Evolutionary conservation across 148 eudicot genomes (phyloP).

Genomic region (Chenopodium album): DNA sequence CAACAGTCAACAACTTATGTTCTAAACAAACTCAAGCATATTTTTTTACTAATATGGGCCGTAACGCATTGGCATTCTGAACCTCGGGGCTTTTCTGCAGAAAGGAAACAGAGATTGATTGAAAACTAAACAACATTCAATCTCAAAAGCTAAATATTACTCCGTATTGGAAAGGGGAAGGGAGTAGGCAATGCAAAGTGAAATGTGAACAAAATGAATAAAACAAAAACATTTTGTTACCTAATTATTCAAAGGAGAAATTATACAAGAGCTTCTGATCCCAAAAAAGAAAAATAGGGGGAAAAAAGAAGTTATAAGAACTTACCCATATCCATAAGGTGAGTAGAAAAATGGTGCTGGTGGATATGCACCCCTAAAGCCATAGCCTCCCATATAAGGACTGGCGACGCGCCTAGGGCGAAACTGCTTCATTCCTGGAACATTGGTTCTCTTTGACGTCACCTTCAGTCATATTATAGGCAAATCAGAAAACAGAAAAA

Average conservation of each 20-base stretch:
- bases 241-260: no score
- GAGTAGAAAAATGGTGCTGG: slow-evolving; percentile 59
- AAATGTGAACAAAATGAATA: not conserved
- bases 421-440: slow-evolving; percentile 93
- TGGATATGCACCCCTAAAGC: slow-evolving; percentile 65
- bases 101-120: not conserved
- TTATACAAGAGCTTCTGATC: not conserved
- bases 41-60: slow-evolving; percentile 53
- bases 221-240: no score
- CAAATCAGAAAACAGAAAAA: not conserved
- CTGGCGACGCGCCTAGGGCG: slow-evolving; percentile 60
- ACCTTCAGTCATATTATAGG: slow-evolving; percentile 29
- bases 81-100: slow-evolving; percentile 71
- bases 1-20: slow-evolving; percentile 8
- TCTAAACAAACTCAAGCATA: slow-evolving; percentile 17
- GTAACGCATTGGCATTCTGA: slow-evolving; percentile 69
- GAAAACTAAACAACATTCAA: not conserved
- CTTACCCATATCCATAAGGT: slow-evolving; percentile 92
- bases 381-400: slow-evolving; percentile 64
- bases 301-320: not conserved
- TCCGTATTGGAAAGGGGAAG: no score
- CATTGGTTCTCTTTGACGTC: slow-evolving; percentile 52
- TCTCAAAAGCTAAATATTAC: not conserved
- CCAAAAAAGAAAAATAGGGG: not conserved
- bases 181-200: not conserved